Percentiles rank a stretch among this genome's conserved stretches.
Evolutionary conservation across 1,284 basidiomycete species (phyloP).

Genomic region (Trametes versicolor): DNA sequence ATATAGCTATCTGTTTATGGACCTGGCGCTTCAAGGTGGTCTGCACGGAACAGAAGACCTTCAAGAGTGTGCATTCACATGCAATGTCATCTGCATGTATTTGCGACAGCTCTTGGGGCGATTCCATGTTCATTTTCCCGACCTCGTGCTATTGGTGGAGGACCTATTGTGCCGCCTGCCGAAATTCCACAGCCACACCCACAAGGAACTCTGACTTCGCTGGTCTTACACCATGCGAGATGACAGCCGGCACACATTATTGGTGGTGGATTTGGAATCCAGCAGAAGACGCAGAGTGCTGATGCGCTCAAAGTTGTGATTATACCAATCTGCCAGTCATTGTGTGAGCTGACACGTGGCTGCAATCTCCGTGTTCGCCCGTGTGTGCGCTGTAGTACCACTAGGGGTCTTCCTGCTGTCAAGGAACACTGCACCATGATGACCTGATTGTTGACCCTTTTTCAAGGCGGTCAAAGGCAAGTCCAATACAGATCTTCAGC

Average conservation of each 20-base stretch:
- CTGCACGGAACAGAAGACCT: not conserved
- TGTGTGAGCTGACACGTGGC: not conserved
- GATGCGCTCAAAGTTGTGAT: constrained; percentile 4
- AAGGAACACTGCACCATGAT: not conserved
- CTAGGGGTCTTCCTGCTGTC: not conserved
- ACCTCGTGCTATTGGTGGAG: not conserved
- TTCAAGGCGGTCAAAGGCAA: not conserved
- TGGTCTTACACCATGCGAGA: constrained; percentile 10
- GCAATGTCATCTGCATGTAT: constrained; percentile 7
- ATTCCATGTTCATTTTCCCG: not conserved
- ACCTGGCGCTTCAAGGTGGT: not conserved
- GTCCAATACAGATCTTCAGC: not conserved
- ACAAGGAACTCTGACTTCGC: constrained; percentile 14
- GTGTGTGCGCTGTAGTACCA: not conserved
- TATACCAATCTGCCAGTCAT: not conserved
- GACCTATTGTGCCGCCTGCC: not conserved
- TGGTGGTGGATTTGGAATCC: no score
- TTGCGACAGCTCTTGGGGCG: not conserved
- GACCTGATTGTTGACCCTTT: not conserved
- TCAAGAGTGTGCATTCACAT: not conserved
- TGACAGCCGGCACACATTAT: constrained; percentile 15
- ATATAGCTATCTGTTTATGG: not conserved
- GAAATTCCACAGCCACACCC: constrained; percentile 14
- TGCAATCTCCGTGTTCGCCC: not conserved
- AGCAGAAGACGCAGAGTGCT: not conserved